Base-by-base conservation (phyloP, 1,139 yeast genomes). In the Pneumocystis murina region DNA sequence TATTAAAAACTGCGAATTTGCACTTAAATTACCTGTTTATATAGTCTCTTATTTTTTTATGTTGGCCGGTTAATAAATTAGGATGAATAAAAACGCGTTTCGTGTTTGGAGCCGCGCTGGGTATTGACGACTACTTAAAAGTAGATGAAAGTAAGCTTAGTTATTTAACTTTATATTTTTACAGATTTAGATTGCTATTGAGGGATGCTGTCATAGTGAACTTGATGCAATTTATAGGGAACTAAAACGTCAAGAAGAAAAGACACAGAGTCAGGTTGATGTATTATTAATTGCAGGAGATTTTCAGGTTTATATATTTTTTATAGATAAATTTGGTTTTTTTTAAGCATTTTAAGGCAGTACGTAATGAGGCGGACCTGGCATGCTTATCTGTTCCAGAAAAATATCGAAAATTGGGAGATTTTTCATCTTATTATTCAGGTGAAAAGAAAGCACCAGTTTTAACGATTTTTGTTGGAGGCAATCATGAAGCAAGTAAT, bases 201-300 rank as follows among this genome's bases (percentile, higher is more conserved):
- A 88, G 71, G 99, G 99, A 24, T 92, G 99, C 72, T 85, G 96
- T 68, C 99, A 92, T 73, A 97, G 98, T 1, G 84, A 84, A 66
- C 79, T 92, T 58, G 76, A 83, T 67, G 70, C 72, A 12, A 85
- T 91, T 2, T 91, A 90, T 71, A 65, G 70, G 4, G 65, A 72
- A 2, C 73, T 81, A 4, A 63, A 10, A n/a, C 72, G 65, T 12
- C 60, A 67, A 3, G 62, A 68, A 12, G 69, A 72, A 12, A 80
- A 82, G 0, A 38, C 35, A 24, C 43, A 28, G 2, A 30, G 39
- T n/a, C 62, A 64, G 12, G 73, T 76, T 3, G 95, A 90, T 59
- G 75, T 92, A 2, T 78, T 92, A 30, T 75, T 92, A 7, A 84
- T 92, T 3, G 85, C 96, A 69, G 99, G 99, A 0, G 99, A 92